phyloP scores from a whole-genome alignment of 2,329 filamentous ascomycete genomes.

The Ceratocystis papillata region DNA sequence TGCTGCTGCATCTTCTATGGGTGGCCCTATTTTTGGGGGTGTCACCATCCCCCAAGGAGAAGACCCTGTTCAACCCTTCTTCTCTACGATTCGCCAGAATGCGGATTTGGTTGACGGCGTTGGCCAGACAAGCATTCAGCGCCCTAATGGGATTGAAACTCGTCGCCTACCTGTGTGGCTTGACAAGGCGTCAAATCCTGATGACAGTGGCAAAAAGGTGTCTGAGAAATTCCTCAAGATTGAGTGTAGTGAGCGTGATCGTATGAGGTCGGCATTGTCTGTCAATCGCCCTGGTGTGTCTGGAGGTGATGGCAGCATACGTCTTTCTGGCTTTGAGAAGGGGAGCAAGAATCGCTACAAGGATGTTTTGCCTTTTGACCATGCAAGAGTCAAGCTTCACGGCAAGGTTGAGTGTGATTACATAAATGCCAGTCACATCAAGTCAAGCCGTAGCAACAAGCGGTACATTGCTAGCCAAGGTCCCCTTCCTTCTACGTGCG shows the following conservation, averaged over 20 bases:
- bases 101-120: conserved; percentile 91
- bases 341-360: conserved; percentile 95
- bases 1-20: conserved; percentile 37
- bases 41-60: conserved; percentile 64
- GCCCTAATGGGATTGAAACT: conserved; percentile 38
- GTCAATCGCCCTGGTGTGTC: conserved; percentile 35
- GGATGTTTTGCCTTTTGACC: conserved; percentile 93
- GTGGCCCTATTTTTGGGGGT: conserved; percentile 66
- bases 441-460: conserved; percentile 72
- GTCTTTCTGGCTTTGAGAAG: conserved; percentile 87
- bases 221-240: conserved; percentile 75
- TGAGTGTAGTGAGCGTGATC: conserved; percentile 72
- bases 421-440: conserved; percentile 83
- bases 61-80: conserved; percentile 68
- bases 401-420: conserved; percentile 71
- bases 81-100: conserved; percentile 91
- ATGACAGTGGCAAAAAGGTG: conserved; percentile 66
- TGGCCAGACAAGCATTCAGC: conserved; percentile 57
- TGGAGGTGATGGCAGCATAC: conserved; percentile 38
- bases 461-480: conserved; percentile 93
- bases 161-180: conserved; percentile 66
- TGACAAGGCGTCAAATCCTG: conserved; percentile 50
- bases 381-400: conserved; percentile 72
- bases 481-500: conserved; percentile 82
- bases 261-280: conserved; percentile 73